A percentile compares a stretch with the other conserved stretches of the same genome.
phyloP scores from a whole-genome alignment of 2,329 filamentous ascomycete genomes.

The Alternaria alternata region DNA sequence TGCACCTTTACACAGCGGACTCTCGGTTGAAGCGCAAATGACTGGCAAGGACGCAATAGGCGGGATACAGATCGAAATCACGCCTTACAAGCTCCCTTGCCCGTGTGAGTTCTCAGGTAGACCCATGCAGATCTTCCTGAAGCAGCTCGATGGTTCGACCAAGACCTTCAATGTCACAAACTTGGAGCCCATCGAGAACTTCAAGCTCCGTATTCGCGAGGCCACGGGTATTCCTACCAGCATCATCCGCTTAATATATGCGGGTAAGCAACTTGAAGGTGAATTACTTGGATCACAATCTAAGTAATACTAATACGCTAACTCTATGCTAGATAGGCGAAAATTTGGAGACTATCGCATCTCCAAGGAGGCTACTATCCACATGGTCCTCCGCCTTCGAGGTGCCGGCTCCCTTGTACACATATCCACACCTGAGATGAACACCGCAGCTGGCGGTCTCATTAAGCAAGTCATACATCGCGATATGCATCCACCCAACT shows the following conservation, averaged over 20 bases:
- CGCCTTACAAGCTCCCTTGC: conserved; percentile 14
- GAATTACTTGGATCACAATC: neutral
- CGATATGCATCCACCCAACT: conserved; percentile 33
- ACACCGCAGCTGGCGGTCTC: conserved; percentile 51
- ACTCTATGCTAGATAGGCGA: conserved; percentile 69
- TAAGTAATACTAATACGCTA: conserved; percentile 56
- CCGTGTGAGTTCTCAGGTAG: neutral
- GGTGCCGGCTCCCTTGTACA: conserved; percentile 48
- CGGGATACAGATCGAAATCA: conserved; percentile 58
- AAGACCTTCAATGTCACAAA: conserved; percentile 65
- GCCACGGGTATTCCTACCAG: neutral
- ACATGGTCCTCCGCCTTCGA: conserved; percentile 74
- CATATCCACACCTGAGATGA: conserved; percentile 38
- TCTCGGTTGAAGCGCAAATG: conserved; percentile 58
- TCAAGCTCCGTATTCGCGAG: conserved; percentile 81
- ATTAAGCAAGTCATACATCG: conserved; percentile 52
- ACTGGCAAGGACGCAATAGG: conserved; percentile 53
- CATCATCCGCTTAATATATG: conserved; percentile 59
- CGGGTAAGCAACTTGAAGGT: conserved; percentile 74
- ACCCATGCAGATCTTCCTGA: neutral
- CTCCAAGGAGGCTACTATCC: conserved; percentile 75
- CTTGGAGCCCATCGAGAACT: conserved; percentile 88
- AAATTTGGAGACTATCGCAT: conserved; percentile 46
- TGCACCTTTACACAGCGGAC: conserved; percentile 54
- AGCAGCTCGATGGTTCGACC: conserved; percentile 58